Evolutionary conservation across 768 basidiomycete genomes (phyloP).

Genomic region (Holtermanniella nyarrowii): DNA sequence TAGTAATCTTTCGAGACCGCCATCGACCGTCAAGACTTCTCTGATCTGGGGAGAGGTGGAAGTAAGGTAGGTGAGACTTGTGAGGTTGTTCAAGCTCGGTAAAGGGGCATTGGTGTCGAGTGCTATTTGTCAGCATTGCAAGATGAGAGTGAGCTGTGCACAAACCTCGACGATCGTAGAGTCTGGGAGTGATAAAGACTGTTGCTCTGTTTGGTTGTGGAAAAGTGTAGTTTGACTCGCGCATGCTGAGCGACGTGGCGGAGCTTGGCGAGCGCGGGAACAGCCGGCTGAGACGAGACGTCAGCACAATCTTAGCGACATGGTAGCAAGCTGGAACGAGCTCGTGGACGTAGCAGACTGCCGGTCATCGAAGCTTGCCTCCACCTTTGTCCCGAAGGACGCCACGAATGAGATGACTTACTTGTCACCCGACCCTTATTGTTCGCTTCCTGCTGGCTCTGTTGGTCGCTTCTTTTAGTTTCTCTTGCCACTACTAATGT

Average conservation of each 20-base stretch:
- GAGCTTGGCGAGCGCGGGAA: neutral
- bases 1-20: slow-evolving; percentile 89
- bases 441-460: too few species aligned
- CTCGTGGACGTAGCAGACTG: too few species aligned
- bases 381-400: too few species aligned
- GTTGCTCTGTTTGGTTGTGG: slow-evolving; percentile 89
- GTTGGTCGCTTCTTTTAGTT: too few species aligned
- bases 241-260: slow-evolving; percentile 48
- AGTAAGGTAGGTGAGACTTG: slow-evolving; percentile 90
- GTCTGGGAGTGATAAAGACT: slow-evolving; percentile 84
- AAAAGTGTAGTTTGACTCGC: slow-evolving; percentile 91
- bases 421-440: too few species aligned
- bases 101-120: slow-evolving; percentile 43
- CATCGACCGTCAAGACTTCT: slow-evolving; percentile 96
- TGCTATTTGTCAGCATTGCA: slow-evolving; percentile 18
- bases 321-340: too few species aligned
- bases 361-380: too few species aligned
- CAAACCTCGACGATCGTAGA: slow-evolving; percentile 88
- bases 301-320: too few species aligned
- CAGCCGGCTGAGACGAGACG: too few species aligned
- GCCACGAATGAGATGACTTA: too few species aligned
- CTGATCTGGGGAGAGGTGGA: slow-evolving; percentile 94
- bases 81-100: slow-evolving; percentile 78
- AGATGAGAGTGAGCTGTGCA: slow-evolving; percentile 5
- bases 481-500: too few species aligned